Conservation (phyloP, 2,329 filamentous ascomycete genomes). For the Pseudogymnoascus sp. region DNA sequence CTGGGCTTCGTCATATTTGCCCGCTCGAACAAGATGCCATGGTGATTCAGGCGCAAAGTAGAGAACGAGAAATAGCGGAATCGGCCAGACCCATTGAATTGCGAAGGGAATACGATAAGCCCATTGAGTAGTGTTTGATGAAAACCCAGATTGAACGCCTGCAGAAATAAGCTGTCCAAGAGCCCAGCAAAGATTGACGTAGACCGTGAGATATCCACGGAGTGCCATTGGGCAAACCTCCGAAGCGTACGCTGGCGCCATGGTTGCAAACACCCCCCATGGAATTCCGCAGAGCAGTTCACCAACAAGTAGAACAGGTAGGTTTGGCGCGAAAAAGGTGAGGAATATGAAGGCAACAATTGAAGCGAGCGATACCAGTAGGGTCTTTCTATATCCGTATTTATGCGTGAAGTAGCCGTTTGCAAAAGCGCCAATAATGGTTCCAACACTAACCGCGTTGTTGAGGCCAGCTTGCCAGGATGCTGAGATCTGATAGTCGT, state of each 20-base stretch:
- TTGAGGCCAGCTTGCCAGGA: conserved; percentile 37
- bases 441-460: conserved; percentile 34
- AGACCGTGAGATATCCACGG: conserved; percentile 43
- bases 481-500: conserved; percentile 33
- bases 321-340: conserved; percentile 40
- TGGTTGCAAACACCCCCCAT: conserved; percentile 43
- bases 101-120: conserved; percentile 13
- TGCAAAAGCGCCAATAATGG: conserved; percentile 35
- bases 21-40: conserved; percentile 42
- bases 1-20: conserved; percentile 37
- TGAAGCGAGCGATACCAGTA: conserved; percentile 26
- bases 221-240: conserved; percentile 45
- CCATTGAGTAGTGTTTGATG: conserved; percentile 12
- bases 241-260: conserved; percentile 25
- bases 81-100: conserved; percentile 39
- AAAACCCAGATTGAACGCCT: conserved; percentile 24
- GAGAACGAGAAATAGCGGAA: conserved; percentile 37
- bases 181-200: conserved; percentile 45
- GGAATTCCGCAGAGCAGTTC: conserved; percentile 41
- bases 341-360: conserved; percentile 30
- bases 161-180: conserved; percentile 40
- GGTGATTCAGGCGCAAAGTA: conserved; percentile 41
- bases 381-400: conserved; percentile 40
- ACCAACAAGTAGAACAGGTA: conserved; percentile 37
- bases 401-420: conserved; percentile 39